These are phyloP conservation scores for Verticillium isaacii DNA, from an alignment of 2,329 filamentous ascomycete species.

Conservation along the genomic window DNA sequence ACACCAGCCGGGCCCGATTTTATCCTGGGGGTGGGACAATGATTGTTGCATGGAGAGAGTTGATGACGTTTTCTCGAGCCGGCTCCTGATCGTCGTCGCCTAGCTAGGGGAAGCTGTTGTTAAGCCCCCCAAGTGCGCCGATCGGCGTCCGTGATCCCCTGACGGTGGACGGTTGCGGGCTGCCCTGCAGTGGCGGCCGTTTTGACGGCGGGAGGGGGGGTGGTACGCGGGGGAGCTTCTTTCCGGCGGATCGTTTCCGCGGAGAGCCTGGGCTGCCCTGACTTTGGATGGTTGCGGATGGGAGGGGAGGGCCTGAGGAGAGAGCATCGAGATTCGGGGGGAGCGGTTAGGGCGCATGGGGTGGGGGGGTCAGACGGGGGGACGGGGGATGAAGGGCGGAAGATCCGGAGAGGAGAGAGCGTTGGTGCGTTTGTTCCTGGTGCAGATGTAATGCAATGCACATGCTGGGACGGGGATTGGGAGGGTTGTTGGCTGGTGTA, in stretches of 20 bases:
- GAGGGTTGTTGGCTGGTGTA: not conserved
- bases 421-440: not conserved
- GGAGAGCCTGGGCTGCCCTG: not conserved
- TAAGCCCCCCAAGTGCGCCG: not conserved
- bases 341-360: not conserved
- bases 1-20: not conserved
- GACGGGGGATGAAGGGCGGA: not conserved
- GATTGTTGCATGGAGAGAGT: not conserved
- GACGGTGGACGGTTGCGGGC: not conserved
- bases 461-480: not conserved
- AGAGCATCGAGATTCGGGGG: not conserved
- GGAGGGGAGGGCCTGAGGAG: not conserved
- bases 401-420: too few relatives aligned
- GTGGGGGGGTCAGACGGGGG: not conserved
- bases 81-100: not conserved
- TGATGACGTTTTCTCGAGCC: not conserved
- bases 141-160: not conserved
- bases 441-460: not conserved
- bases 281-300: not conserved
- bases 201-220: not conserved
- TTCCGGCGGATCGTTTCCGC: not conserved
- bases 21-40: too few relatives aligned
- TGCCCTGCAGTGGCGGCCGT: not conserved
- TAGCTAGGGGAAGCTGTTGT: not conserved
- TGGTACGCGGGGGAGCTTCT: not conserved